Conservation (phyloP, 192 early-diverging fungal species). For the Kickxella alabastrina region DNA sequence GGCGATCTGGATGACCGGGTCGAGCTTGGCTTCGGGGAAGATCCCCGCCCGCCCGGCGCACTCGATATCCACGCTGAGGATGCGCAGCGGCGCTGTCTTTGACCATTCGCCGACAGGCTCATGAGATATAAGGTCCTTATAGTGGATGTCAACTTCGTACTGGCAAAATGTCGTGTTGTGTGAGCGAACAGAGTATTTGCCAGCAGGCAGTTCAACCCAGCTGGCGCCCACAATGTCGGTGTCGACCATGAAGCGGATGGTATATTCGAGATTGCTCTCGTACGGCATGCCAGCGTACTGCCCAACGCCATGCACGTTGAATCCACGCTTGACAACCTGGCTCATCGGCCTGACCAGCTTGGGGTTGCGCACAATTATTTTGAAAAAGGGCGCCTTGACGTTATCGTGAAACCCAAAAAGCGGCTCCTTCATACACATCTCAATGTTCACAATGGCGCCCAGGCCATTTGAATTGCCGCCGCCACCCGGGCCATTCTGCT, state of each 20-base stretch:
- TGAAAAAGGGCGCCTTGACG: conserved; percentile 73
- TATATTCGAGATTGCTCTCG: conserved; percentile 87
- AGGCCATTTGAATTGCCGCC: conserved; percentile 3
- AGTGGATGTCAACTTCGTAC: conserved; percentile 76
- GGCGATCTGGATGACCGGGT: conserved; percentile 98
- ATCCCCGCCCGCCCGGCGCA: conserved; percentile 93
- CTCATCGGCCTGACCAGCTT: conserved; percentile 35
- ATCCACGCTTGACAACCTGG: conserved; percentile 51
- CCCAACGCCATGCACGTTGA: conserved; percentile 57
- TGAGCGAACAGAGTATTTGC: conserved; percentile 61
- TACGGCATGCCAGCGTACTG: conserved; percentile 58
- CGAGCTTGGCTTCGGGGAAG: conserved; percentile 87
- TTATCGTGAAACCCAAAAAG: conserved; percentile 88
- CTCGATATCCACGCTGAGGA: conserved; percentile 98
- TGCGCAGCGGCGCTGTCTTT: conserved; percentile 87
- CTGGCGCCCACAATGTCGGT: conserved; percentile 75
- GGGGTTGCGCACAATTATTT: conserved; percentile 65
- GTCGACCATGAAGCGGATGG: conserved; percentile 95
- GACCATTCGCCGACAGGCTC: conserved; percentile 88
- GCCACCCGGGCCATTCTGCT: conserved; percentile 1
- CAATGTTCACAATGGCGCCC: conserved; percentile 39
- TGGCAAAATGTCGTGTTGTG: conserved; percentile 56
- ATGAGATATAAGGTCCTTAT: conserved; percentile 75
- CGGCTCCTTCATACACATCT: conserved; percentile 72
- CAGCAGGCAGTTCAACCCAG: conserved; percentile 87